phyloP scores from a whole-genome alignment of 768 basidiomycete genomes.

The Asterophora lycoperdoides region DNA sequence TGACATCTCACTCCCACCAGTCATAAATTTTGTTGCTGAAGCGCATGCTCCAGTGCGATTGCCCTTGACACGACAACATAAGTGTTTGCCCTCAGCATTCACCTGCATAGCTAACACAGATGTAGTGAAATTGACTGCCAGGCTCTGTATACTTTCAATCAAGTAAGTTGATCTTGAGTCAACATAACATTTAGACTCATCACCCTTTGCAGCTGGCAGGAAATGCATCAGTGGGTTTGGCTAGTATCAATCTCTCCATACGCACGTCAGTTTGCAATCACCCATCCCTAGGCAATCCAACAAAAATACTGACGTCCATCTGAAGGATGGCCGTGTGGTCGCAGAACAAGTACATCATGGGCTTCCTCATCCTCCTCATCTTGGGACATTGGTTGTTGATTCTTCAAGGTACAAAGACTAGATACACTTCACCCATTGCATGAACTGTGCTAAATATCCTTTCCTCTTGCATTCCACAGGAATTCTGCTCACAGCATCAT shows the following conservation, averaged over 20 bases:
- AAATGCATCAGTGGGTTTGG: conserved; percentile 49
- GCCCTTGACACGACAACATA: conserved; percentile 47
- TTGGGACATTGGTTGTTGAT: conserved; percentile 71
- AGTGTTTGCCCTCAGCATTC: conserved; percentile 8
- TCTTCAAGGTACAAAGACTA: conserved; percentile 47
- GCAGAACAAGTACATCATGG: conserved; percentile 49
- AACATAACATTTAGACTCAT: background rate
- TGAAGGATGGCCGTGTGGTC: conserved; percentile 59
- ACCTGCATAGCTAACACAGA: background rate
- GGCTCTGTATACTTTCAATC: conserved; percentile 60
- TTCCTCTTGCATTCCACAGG: conserved; percentile 31
- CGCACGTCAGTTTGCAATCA: conserved; percentile 40
- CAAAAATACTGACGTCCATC: background rate
- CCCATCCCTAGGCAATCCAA: background rate
- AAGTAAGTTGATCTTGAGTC: conserved; percentile 25
- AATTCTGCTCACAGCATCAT: conserved; percentile 53
- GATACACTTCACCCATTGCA: background rate
- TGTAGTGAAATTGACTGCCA: conserved; percentile 56
- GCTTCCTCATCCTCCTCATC: conserved; percentile 47
- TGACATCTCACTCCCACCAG: background rate
- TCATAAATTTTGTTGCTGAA: background rate
- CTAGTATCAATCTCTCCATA: conserved; percentile 58
- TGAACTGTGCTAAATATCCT: background rate
- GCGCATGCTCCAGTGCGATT: conserved; percentile 33
- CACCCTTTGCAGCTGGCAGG: conserved; percentile 21